These are phyloP conservation scores for Annulohypoxylon maeteangense DNA, from an alignment of 495 filamentous ascomycete genomes.

Conservation along the genomic window DNA sequence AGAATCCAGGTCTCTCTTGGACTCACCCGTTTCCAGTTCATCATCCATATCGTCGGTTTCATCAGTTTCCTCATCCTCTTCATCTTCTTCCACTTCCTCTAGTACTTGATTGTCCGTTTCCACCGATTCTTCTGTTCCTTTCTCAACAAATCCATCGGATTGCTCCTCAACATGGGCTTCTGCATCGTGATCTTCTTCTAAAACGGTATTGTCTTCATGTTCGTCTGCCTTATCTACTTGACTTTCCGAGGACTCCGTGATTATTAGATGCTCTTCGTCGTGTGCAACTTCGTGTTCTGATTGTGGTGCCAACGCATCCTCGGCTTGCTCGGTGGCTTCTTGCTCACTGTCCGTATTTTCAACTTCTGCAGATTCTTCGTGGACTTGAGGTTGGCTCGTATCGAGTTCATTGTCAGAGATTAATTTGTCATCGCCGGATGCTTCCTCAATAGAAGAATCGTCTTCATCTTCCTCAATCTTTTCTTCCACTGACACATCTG, in stretches of 20 bases:
- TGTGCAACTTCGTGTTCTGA: neutral
- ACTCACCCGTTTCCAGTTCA: constrained; percentile 39
- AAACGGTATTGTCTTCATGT: neutral
- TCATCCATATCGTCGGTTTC: constrained; percentile 38
- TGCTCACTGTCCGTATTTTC: neutral
- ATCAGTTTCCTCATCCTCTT: constrained; percentile 33
- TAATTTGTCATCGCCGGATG: constrained; percentile 13
- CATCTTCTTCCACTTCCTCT: constrained; percentile 44
- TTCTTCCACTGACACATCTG: constrained; percentile 27
- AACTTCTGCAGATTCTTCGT: constrained; percentile 25
- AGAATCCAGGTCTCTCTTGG: constrained; percentile 36
- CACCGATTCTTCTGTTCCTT: neutral
- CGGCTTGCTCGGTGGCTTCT: neutral
- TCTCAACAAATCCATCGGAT: neutral
- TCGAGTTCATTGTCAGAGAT: constrained; percentile 20
- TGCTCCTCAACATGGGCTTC: neutral
- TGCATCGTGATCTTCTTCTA: neutral
- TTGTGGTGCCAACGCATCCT: constrained; percentile 12
- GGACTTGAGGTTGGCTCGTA: constrained; percentile 27
- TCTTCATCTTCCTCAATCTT: constrained; percentile 35
- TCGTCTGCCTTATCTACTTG: constrained; percentile 8
- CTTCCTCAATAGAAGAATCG: neutral
- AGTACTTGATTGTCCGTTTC: constrained; percentile 32
- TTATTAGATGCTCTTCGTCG: neutral
- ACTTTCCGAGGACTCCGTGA: constrained; percentile 1